Conservation (phyloP, 257 asterid genomes). For the Solanum habrochaites region DNA sequence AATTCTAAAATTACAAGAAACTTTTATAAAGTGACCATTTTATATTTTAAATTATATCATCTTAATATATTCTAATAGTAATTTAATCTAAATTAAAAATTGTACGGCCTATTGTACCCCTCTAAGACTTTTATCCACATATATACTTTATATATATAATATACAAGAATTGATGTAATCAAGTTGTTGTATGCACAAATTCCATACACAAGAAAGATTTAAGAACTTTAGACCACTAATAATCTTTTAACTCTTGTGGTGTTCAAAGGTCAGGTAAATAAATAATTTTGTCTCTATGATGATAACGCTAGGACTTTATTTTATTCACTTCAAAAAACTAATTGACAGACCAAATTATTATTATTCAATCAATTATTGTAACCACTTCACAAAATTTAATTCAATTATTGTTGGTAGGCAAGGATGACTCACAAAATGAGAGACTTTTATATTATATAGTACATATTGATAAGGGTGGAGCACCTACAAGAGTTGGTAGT, state of each 20-base stretch:
- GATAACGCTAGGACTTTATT: background rate
- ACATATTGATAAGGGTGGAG: background rate
- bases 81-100: background rate
- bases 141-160: background rate
- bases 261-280: background rate
- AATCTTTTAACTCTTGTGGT: background rate
- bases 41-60: background rate
- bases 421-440: background rate
- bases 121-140: background rate
- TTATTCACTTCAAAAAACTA: background rate
- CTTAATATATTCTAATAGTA: background rate
- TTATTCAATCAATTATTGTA: background rate
- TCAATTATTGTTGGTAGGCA: background rate
- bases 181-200: background rate
- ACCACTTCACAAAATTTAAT: background rate
- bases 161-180: background rate
- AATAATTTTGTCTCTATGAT: background rate
- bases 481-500: background rate
- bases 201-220: background rate
- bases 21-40: background rate
- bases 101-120: background rate
- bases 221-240: background rate
- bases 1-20: no score
- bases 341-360: background rate
- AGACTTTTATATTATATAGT: background rate